Percentiles rank a stretch among this genome's conserved stretches.
phyloP scores from a whole-genome alignment of 352 stramenopile species.

The Elongisporangium senticosum region DNA sequence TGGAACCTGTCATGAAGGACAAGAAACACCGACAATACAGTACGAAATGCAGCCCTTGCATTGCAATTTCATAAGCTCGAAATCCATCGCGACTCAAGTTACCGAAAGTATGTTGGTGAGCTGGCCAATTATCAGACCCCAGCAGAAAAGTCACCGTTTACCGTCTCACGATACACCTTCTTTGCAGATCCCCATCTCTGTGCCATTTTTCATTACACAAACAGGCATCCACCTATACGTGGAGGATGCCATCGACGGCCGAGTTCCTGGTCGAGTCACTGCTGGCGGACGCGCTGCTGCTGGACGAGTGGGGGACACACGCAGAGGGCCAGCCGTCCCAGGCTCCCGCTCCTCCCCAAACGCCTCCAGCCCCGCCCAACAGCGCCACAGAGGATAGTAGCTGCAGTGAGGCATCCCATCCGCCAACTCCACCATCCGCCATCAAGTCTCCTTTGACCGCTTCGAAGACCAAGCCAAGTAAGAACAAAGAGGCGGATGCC shows the following conservation, averaged over 20 bases:
- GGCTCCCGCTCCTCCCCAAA: not conserved
- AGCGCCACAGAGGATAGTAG: not conserved
- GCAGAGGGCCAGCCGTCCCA: no score
- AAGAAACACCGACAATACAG: not conserved
- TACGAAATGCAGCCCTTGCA: no score
- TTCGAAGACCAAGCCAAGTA: not conserved
- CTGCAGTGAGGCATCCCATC: not conserved
- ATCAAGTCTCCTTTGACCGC: not conserved
- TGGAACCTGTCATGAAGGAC: not conserved
- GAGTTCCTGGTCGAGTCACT: not conserved
- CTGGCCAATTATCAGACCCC: not conserved
- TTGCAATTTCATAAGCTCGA: no score
- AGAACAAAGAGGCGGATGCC: slow-evolving; percentile 1
- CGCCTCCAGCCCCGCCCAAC: not conserved
- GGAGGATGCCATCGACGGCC: not conserved
- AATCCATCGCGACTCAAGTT: no score
- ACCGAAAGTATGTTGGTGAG: no score
- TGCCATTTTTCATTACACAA: not conserved
- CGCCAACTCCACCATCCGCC: not conserved
- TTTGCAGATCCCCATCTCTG: not conserved
- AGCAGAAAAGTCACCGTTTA: not conserved
- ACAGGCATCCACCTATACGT: not conserved
- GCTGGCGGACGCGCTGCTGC: not conserved
- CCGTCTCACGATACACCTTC: not conserved
- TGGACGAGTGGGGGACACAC: not conserved